These are phyloP conservation scores for Xylaria intraflava DNA, from an alignment of 495 filamentous ascomycete genomes.

Conservation along the genomic window DNA sequence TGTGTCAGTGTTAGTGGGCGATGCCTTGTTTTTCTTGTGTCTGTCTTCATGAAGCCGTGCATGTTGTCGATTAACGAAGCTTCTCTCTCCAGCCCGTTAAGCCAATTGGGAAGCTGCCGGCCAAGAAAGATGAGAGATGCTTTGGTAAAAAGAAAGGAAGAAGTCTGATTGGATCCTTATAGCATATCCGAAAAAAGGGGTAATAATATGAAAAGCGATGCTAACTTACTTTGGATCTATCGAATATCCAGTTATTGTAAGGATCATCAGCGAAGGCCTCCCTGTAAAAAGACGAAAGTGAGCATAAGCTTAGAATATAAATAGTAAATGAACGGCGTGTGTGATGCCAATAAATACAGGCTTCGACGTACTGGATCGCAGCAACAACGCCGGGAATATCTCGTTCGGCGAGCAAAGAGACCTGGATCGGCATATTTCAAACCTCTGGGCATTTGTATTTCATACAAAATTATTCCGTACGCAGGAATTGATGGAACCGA, in stretches of 20 bases:
- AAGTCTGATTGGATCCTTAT: not conserved
- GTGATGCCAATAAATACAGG: not conserved
- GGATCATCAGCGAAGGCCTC: slow-evolving; percentile 60
- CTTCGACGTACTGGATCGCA: slow-evolving; percentile 27
- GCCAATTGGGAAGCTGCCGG: not conserved
- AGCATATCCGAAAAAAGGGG: not conserved
- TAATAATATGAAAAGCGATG: not conserved
- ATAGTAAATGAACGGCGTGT: no score
- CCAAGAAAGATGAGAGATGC: not conserved
- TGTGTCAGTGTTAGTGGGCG: not conserved
- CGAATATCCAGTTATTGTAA: slow-evolving; percentile 57
- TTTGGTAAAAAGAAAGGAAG: not conserved
- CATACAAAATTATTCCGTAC: not conserved
- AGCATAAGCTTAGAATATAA: no score
- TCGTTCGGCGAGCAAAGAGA: slow-evolving; percentile 47
- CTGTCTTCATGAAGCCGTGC: not conserved
- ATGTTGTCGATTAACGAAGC: slow-evolving; percentile 2
- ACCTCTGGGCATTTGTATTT: no score
- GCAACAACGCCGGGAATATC: slow-evolving; percentile 58
- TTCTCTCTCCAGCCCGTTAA: not conserved
- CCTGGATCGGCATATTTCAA: slow-evolving; percentile 47
- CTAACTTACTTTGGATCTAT: slow-evolving; percentile 44
- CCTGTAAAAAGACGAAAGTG: slow-evolving; percentile 5
- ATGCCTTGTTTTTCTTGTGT: not conserved
- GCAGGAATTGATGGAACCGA: slow-evolving; percentile 1